These are phyloP conservation scores for Myriosclerotinia duriaeana DNA, from an alignment of 2,329 filamentous ascomycete genomes.

Conservation along the genomic window DNA sequence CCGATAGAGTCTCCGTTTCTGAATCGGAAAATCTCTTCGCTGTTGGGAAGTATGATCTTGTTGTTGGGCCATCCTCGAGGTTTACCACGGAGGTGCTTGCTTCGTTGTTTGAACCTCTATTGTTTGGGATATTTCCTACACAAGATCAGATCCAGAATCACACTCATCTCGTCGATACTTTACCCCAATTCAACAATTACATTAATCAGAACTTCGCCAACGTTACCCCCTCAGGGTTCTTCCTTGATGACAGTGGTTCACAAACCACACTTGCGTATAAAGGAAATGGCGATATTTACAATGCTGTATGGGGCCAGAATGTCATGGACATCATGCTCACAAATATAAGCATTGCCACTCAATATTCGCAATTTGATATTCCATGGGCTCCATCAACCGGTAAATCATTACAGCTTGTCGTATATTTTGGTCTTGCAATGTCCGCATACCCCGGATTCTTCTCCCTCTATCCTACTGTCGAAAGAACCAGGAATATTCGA, in stretches of 20 bases:
- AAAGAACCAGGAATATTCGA: conserved; percentile 75
- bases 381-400: conserved; percentile 69
- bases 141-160: conserved; percentile 26
- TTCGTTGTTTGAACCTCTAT: conserved; percentile 32
- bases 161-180: conserved; percentile 54
- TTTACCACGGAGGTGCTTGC: conserved; percentile 40
- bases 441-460: conserved; percentile 83
- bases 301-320: conserved; percentile 63
- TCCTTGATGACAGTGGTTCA: conserved; percentile 61
- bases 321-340: conserved; percentile 64
- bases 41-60: conserved; percentile 32
- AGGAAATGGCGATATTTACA: conserved; percentile 58
- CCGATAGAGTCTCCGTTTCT: conserved; percentile 47
- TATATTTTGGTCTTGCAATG: conserved; percentile 80
- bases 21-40: conserved; percentile 34
- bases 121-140: conserved; percentile 30
- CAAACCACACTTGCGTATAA: conserved; percentile 69
- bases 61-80: conserved; percentile 48
- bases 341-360: conserved; percentile 67
- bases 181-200: conserved; percentile 66
- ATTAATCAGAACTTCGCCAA: conserved; percentile 63
- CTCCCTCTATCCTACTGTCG: conserved; percentile 81
- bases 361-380: conserved; percentile 72
- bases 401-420: conserved; percentile 72
- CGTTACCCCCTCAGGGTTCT: conserved; percentile 77